Base-by-base conservation (phyloP, 306 rosid genomes). In the Comarum palustre region DNA sequence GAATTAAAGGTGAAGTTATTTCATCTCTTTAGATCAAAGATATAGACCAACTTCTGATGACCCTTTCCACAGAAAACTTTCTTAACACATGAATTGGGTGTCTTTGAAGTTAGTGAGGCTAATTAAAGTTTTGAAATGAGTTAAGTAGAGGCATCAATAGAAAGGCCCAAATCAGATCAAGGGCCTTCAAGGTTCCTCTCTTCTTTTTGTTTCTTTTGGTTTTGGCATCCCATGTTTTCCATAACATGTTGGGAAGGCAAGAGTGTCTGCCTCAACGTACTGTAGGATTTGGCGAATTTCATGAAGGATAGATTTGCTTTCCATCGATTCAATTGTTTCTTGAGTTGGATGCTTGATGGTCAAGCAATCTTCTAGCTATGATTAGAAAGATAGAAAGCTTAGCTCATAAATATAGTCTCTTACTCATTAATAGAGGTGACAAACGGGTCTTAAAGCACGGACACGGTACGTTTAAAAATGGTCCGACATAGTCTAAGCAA, bases 11-110 rank as follows among this genome's bases (percentile, higher is more conserved):
- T 71, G 54, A 55, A 41, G 66, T 24, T 20, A 8, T 61, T 1
- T 71, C 34, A 32, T 51, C 38, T 52, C 29, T 54, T 54, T 22
- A 20, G 38, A 70, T 60, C 66, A 60, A 36, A 69, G 48, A 14
- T 14, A 32, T 15, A 32, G 62, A 52, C 34, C 47, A 32, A 51
- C 36, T 52, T 51, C 47, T 61, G 65, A 29, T 59, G 63, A 58
- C 39, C 9, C 1, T 29, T 2, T 2, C 34, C 39, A 36, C 36
- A 25, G 20, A 29, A 59, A 31, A 29, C 41, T 60, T 60, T 60
- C 41, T 5, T n/a, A 59, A 59, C 65, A 59, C 47, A n/a, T 32
- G 73, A 50, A n/a, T 34, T 54, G 24, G 36, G 19, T 36, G 34
- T 36, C 4, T 5, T 34, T 51, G 19, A 14, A 54, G 65, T 39